Base-by-base conservation (phyloP, 257 asterid species). In the Plantago ovata region DNA sequence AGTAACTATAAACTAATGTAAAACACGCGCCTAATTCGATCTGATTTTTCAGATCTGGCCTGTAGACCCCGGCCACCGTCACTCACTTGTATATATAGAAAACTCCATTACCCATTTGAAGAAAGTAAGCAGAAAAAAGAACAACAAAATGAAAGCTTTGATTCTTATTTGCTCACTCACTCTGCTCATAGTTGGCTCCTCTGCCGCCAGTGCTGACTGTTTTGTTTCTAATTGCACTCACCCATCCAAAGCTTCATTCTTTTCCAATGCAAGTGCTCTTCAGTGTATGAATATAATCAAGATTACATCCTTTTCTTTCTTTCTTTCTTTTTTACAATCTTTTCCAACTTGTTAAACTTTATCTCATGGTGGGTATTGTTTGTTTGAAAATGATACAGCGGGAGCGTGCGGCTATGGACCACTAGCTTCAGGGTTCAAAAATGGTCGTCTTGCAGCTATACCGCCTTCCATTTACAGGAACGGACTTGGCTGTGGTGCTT, bases 371-470 rank as follows among this genome's bases (percentile, higher is more conserved):
- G 6, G 7, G 7, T 0, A 45, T 14, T 2, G 22, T 33, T 10
- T 47, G 7, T 13, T 14, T 4, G 7, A 3, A 6, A 1, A 16
- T 6, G 9, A 36, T 64, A 75, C 83, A 87, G 96, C 81, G 3
- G 96, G 95, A 53, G 86, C 88, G 55, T 88, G 96, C 56, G 95
- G 95, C n/a, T 88, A 85, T 60, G 93, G 86, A 2, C 60, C 82
- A 39, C 50, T 82, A 58, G 96, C 89, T 0, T 43, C 60, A 11
- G 82, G 78, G 9, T 79, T 85, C 72, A 71, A 75, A 44, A 58
- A 57, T 1, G 89, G 84, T 0, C 80, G 69, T 11, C 63, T 88
- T 19, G 95, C 94, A 0, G 97, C 95, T 1, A 94, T 94, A 2
- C 28, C 69, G 21, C 76, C 94, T 13, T 62, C 74, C 58, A 62